Conservation (phyloP, 306 rosid species). For the Heteromeles arbutifolia region DNA sequence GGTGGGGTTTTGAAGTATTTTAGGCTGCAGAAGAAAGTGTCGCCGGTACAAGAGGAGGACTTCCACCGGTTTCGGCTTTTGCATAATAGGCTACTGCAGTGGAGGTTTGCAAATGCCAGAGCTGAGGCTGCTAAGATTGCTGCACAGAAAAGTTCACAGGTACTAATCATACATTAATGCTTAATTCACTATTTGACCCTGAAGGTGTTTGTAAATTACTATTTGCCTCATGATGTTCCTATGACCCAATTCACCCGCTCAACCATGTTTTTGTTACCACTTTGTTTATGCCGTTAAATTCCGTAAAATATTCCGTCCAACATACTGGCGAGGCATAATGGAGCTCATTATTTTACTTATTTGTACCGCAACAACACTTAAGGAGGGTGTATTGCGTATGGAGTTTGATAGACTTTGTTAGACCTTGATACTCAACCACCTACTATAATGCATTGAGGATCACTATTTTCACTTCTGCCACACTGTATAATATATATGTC, state of each 20-base stretch:
- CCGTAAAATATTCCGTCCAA: background rate
- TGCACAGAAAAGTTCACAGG: slow-evolving; percentile 37
- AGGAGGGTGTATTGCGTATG: no score
- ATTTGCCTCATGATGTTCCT: background rate
- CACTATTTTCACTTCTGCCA: no score
- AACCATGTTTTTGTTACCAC: background rate
- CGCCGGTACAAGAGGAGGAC: slow-evolving; percentile 39
- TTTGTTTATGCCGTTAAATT: background rate
- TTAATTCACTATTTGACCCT: background rate
- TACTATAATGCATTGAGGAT: no score
- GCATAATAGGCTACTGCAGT: slow-evolving; percentile 54
- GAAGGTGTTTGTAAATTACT: background rate
- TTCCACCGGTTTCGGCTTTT: slow-evolving; percentile 46
- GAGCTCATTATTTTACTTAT: background rate
- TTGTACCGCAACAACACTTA: no score
- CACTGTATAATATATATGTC: no score
- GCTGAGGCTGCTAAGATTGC: slow-evolving; percentile 31
- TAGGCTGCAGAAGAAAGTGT: slow-evolving; percentile 45
- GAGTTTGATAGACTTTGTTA: no score
- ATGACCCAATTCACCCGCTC: background rate
- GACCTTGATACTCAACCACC: no score
- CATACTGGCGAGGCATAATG: background rate
- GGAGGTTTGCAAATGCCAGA: slow-evolving; percentile 66
- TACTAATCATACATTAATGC: background rate
- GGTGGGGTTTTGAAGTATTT: slow-evolving; percentile 61